Percentiles rank a stretch among this genome's conserved stretches.
Evolutionary conservation across 2,329 filamentous ascomycete genomes (phyloP).

Genomic region (Monosporascus ibericus): DNA sequence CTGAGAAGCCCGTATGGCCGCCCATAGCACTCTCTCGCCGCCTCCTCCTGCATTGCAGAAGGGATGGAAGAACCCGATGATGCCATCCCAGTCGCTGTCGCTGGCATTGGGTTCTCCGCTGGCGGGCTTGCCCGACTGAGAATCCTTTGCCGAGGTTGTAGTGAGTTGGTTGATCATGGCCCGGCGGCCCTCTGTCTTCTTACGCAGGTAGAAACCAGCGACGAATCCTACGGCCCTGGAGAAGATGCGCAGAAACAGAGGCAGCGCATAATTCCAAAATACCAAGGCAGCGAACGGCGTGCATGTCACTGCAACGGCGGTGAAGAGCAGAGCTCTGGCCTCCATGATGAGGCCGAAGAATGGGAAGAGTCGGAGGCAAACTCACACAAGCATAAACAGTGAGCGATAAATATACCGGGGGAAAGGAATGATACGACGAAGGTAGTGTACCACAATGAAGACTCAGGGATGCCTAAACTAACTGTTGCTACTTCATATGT

Average conservation of each 20-base stretch:
- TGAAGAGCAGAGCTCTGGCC: conserved; percentile 16
- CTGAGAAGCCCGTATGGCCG: conserved; percentile 87
- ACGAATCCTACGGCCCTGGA: conserved; percentile 33
- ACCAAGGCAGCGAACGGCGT: conserved; percentile 22
- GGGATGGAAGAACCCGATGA: conserved; percentile 95
- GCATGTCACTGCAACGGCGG: conserved; percentile 19
- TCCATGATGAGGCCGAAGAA: conserved; percentile 13
- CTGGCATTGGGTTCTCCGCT: conserved; percentile 52
- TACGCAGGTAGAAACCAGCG: conserved; percentile 56
- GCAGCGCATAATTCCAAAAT: conserved; percentile 23
- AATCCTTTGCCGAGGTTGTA: conserved; percentile 34
- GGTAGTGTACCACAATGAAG: too few relatives aligned
- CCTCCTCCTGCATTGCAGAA: conserved; percentile 98
- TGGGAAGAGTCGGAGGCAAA: too few relatives aligned
- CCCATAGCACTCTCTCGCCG: conserved; percentile 93
- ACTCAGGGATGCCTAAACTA: too few relatives aligned
- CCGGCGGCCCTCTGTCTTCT: conserved; percentile 57
- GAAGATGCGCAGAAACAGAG: conserved; percentile 30
- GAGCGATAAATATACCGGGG: too few relatives aligned
- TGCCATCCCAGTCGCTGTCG: conserved; percentile 74
- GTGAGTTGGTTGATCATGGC: conserved; percentile 49
- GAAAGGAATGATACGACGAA: too few relatives aligned
- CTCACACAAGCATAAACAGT: too few relatives aligned
- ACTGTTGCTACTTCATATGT: too few relatives aligned
- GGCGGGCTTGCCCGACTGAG: conserved; percentile 21